Base-by-base conservation (phyloP, 371 early-diverging fungal species). In the Syncephalastrum racemosum region DNA sequence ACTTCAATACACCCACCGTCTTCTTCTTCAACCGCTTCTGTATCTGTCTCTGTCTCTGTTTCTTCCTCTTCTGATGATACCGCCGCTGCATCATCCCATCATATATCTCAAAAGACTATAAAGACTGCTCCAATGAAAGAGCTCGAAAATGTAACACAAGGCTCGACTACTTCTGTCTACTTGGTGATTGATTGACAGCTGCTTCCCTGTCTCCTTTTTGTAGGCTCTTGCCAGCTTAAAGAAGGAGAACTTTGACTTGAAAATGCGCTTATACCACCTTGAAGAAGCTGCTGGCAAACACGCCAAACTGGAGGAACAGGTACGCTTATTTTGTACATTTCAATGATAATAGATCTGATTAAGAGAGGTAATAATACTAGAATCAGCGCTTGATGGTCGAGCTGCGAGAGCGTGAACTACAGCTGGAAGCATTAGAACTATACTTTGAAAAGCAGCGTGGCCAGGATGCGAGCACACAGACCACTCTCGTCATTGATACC, bases 191-290 rank as follows among this genome's bases (percentile, higher is more conserved):
- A 44, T 4, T 4, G 19, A 46, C 14, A 46, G 7, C 46, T 18
- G 7, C 10, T 18, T 7, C 46, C 16, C 14, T 8, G 25, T 42
- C 31, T 64, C 45, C 27, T 31, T 60, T 53, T 27, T 53, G 13
- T 54, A 77, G 77, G 58, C 69, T 45, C 70, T 73, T 22, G 53
- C 67, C 23, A 71, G 73, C 45, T 58, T 77, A 15, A 77, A 77
- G 60, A 72, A 73, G 58, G 77, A 77, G 60, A 77, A 73, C 57
- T 77, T 77, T 52, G 71, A 77, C 63, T 58, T 77, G 7, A 77
- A 77, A 36, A 48, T 77, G 51, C 53, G 69, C 23, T 46, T 77
- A 2, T 77, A 57, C 53, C 73, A 77, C 57, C 58, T 67, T 40
- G 67, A 73, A 22, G 49, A 39, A 44, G n/a, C 47, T 25, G 18